A percentile compares a stretch with the other conserved stretches of the same genome.
Conservation (phyloP, 352 stramenopile genomes). For the Pythium insidiosum region DNA sequence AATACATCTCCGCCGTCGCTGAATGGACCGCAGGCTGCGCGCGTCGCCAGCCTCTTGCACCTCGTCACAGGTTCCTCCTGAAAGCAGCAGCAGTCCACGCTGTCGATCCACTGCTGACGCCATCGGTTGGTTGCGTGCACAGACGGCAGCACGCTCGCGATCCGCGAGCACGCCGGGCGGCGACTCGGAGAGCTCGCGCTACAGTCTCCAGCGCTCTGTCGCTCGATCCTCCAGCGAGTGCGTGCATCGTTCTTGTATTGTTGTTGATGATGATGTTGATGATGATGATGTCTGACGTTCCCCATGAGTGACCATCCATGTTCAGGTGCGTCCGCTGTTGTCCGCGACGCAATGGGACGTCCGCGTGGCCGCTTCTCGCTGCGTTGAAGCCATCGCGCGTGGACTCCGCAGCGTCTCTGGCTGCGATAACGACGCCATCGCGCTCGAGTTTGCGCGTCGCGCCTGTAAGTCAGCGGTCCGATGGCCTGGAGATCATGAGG, state of each 20-base stretch:
- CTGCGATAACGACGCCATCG: conserved; percentile 13
- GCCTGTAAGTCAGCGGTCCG: conserved; percentile 41
- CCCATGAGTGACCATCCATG: no score
- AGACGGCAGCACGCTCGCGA: conserved; percentile 67
- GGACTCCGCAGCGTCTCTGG: conserved; percentile 18
- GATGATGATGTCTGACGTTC: no score
- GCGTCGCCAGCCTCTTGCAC: conserved; percentile 72
- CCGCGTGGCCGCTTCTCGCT: conserved; percentile 60
- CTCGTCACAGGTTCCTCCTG: conserved; percentile 39
- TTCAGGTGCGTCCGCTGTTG: conserved; percentile 42
- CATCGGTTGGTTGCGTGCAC: not conserved
- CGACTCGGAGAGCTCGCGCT: conserved; percentile 55
- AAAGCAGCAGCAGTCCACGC: conserved; percentile 3
- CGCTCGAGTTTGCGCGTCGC: conserved; percentile 27
- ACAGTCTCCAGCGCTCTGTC: conserved; percentile 32
- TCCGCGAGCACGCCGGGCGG: conserved; percentile 63
- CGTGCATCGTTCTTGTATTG: not conserved
- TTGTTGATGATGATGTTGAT: not conserved
- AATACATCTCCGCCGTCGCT: not conserved
- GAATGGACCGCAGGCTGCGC: conserved; percentile 31
- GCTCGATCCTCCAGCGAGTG: conserved; percentile 44
- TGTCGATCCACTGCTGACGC: not conserved
- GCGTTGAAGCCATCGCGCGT: conserved; percentile 43
- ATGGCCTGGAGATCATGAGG: no score
- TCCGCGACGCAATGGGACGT: conserved; percentile 58